Evolutionary conservation across 2,329 filamentous ascomycete species (phyloP).

Genomic region (Fulvia fulva): DNA sequence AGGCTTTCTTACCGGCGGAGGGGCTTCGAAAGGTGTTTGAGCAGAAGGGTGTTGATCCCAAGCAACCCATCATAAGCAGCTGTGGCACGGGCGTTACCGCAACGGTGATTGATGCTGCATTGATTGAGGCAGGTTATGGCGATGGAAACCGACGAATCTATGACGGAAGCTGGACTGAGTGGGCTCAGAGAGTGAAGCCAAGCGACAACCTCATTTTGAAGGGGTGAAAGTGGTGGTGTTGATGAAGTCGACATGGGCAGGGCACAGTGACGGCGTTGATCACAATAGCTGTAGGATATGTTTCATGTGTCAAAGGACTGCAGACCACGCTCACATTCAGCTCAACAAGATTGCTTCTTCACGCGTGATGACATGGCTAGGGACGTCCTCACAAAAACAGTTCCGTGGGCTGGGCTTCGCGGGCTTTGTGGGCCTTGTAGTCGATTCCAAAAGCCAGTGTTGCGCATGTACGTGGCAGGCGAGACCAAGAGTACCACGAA

Average conservation of each 20-base stretch:
- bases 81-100: slow-evolving; percentile 96
- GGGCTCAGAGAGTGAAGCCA: slow-evolving; percentile 35
- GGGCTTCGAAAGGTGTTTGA: slow-evolving; percentile 73
- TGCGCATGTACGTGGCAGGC: not conserved
- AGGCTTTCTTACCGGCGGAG: slow-evolving; percentile 68
- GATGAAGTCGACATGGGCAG: not conserved
- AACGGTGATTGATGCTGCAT: slow-evolving; percentile 80
- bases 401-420: no score
- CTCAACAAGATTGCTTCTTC: no score
- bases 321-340: not conserved
- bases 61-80: slow-evolving; percentile 76
- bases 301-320: no score
- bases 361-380: no score
- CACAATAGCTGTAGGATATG: slow-evolving; percentile 5
- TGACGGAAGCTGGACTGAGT: slow-evolving; percentile 87
- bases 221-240: not conserved
- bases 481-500: not conserved
- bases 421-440: not conserved
- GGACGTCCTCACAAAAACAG: no score
- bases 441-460: not conserved
- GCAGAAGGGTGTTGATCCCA: slow-evolving; percentile 72
- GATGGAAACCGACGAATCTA: slow-evolving; percentile 67
- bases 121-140: slow-evolving; percentile 74
- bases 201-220: slow-evolving; percentile 36
- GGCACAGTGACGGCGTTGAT: slow-evolving; percentile 7